phyloP scores from a whole-genome alignment of 495 filamentous ascomycete genomes.

The Daldinia loculata region DNA sequence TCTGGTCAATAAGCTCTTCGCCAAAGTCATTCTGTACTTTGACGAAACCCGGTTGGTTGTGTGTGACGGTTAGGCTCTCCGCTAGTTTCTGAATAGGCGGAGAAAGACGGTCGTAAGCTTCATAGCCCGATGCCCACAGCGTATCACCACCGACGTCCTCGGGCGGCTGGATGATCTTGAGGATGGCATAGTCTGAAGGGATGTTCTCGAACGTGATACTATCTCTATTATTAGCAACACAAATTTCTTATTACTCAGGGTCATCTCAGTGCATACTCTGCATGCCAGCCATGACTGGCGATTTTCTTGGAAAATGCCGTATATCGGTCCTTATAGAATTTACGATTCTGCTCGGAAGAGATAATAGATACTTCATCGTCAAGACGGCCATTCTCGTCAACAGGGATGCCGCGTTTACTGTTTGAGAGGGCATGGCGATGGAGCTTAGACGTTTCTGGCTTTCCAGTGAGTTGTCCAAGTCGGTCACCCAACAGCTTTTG shows the following conservation, averaged over 20 bases:
- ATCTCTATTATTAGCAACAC: conserved; percentile 1
- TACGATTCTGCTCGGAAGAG: conserved; percentile 68
- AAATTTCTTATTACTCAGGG: not conserved
- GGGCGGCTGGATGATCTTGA: conserved; percentile 66
- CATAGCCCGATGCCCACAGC: conserved; percentile 75
- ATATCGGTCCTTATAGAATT: conserved; percentile 67
- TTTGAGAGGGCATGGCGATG: conserved; percentile 65
- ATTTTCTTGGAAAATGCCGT: conserved; percentile 57
- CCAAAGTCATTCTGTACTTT: conserved; percentile 61
- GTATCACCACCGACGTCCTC: conserved; percentile 69
- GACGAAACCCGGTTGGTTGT: conserved; percentile 66
- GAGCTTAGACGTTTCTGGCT: conserved; percentile 69
- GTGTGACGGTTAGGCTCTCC: conserved; percentile 71
- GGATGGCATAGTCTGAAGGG: conserved; percentile 69
- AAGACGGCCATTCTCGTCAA: conserved; percentile 61
- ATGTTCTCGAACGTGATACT: conserved; percentile 71
- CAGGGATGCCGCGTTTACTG: conserved; percentile 57
- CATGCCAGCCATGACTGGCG: conserved; percentile 49
- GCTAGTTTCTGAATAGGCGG: conserved; percentile 68
- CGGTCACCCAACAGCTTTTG: conserved; percentile 71
- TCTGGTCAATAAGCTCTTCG: conserved; percentile 63
- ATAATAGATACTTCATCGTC: conserved; percentile 79
- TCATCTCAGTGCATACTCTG: conserved; percentile 42
- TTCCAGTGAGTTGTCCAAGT: conserved; percentile 72
- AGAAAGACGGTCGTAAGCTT: conserved; percentile 74